Percentiles rank a stretch among this genome's conserved stretches.
Conservation (phyloP, 2,329 filamentous ascomycete genomes). For the Cladosporium oxysporum region DNA sequence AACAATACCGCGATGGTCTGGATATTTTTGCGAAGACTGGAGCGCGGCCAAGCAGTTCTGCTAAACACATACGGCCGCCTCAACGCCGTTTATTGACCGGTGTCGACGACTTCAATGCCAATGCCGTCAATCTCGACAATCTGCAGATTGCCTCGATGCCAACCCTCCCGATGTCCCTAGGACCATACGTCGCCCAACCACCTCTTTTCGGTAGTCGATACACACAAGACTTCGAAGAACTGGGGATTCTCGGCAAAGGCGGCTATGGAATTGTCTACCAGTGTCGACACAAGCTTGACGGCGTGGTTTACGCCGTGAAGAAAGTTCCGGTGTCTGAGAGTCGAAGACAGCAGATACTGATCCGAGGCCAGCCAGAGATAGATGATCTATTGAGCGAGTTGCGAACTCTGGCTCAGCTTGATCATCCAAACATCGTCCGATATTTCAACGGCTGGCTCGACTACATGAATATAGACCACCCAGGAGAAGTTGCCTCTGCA, state of each 20-base stretch:
- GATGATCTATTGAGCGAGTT: slow-evolving; percentile 62
- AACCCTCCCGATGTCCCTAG: neutral
- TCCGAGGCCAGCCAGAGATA: slow-evolving; percentile 54
- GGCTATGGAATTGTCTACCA: slow-evolving; percentile 67
- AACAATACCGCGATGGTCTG: slow-evolving; percentile 43
- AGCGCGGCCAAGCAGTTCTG: neutral
- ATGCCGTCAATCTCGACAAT: neutral
- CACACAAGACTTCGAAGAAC: slow-evolving; percentile 53
- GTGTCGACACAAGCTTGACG: slow-evolving; percentile 62
- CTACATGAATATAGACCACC: slow-evolving; percentile 28
- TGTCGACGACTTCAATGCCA: neutral
- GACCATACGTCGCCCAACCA: slow-evolving; percentile 9
- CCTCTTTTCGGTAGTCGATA: slow-evolving; percentile 44
- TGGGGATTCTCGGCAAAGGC: slow-evolving; percentile 62
- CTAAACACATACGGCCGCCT: slow-evolving; percentile 4
- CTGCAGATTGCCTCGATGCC: neutral
- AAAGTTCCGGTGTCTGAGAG: slow-evolving; percentile 52
- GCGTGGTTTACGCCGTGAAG: slow-evolving; percentile 65
- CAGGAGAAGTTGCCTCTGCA: neutral
- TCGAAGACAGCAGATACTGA: slow-evolving; percentile 54
- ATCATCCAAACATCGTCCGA: slow-evolving; percentile 67
- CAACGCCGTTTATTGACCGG: slow-evolving; percentile 5
- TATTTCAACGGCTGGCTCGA: slow-evolving; percentile 69
- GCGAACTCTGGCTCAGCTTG: slow-evolving; percentile 60
- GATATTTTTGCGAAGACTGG: slow-evolving; percentile 24